Evolutionary conservation across 2,329 filamentous ascomycete species (phyloP).

Genomic region (Cercospora janseana): DNA sequence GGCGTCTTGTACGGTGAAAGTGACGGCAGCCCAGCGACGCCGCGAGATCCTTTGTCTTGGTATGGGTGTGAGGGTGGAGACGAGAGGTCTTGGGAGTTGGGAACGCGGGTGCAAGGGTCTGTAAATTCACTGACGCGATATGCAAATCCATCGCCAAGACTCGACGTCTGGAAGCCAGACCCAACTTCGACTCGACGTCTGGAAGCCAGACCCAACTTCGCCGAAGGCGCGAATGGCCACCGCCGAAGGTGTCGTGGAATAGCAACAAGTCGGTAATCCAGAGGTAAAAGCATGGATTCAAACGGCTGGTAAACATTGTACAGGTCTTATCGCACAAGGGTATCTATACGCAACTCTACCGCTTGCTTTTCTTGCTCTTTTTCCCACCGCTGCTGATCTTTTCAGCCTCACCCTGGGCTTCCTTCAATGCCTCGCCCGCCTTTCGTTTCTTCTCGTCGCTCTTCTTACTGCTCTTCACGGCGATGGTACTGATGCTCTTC

Average conservation of each 20-base stretch:
- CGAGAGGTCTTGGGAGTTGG: slow-evolving; percentile 4
- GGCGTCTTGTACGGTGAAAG: slow-evolving; percentile 11
- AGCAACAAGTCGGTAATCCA: too few species aligned
- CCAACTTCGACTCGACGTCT: too few species aligned
- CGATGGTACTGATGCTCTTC: slow-evolving; percentile 63
- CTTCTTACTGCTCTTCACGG: slow-evolving; percentile 52
- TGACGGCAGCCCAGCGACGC: slow-evolving; percentile 9
- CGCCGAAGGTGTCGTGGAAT: too few species aligned
- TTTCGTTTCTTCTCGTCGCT: slow-evolving; percentile 37
- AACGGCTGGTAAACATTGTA: not conserved
- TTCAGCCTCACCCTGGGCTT: slow-evolving; percentile 39
- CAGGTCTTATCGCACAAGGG: not conserved
- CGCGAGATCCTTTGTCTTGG: slow-evolving; percentile 13
- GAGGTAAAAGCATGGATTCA: not conserved
- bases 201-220: too few species aligned
- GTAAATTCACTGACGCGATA: too few species aligned
- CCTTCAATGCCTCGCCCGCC: slow-evolving; percentile 39
- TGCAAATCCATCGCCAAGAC: too few species aligned
- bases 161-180: too few species aligned
- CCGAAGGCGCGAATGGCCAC: too few species aligned
- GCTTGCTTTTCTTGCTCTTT: slow-evolving; percentile 33
- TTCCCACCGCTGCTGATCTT: slow-evolving; percentile 30
- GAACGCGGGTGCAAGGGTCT: not conserved
- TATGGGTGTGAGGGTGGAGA: slow-evolving; percentile 3
- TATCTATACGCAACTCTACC: slow-evolving; percentile 3